Conservation (phyloP, 768 basidiomycete species). For the Amanita inopinata region DNA sequence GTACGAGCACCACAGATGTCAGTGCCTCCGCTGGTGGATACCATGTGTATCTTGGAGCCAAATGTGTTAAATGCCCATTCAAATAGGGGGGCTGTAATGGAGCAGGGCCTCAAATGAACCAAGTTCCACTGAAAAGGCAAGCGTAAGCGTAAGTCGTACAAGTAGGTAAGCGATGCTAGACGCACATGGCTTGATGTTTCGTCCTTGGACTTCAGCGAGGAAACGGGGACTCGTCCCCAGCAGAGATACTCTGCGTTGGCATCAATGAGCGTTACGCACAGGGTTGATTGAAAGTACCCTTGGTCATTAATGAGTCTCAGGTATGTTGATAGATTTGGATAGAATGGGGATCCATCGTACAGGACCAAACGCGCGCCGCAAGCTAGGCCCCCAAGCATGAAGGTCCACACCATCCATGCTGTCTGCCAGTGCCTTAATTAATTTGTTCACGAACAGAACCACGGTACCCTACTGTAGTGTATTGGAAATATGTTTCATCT, state of each 20-base stretch:
- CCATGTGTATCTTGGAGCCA: constrained; percentile 36
- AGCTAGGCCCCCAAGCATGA: constrained; percentile 21
- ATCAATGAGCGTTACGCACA: no score
- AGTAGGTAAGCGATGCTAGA: no score
- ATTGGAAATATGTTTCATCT: constrained; percentile 62
- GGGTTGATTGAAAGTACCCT: constrained; percentile 20
- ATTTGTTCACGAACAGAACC: constrained; percentile 10
- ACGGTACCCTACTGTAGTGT: constrained; percentile 50
- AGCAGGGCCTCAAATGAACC: constrained; percentile 48
- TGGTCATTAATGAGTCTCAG: constrained; percentile 36
- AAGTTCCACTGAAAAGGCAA: constrained; percentile 29
- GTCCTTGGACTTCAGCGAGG: constrained; percentile 50
- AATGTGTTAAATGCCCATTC: constrained; percentile 61
- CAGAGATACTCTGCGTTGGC: constrained; percentile 21
- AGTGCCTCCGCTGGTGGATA: constrained; percentile 64
- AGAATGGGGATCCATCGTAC: constrained; percentile 47
- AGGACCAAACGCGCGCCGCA: constrained; percentile 31
- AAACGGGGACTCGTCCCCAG: constrained; percentile 55
- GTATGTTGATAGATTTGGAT: constrained; percentile 31
- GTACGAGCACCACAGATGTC: constrained; percentile 59
- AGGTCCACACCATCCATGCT: constrained; percentile 37
- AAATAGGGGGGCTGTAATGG: constrained; percentile 56
- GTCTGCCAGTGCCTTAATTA: constrained; percentile 34
- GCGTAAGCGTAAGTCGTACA: constrained; percentile 12
- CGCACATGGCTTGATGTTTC: constrained; percentile 41